These are phyloP conservation scores for Coniochaeta prunicola DNA, from an alignment of 2,329 filamentous ascomycete genomes.

Conservation along the genomic window DNA sequence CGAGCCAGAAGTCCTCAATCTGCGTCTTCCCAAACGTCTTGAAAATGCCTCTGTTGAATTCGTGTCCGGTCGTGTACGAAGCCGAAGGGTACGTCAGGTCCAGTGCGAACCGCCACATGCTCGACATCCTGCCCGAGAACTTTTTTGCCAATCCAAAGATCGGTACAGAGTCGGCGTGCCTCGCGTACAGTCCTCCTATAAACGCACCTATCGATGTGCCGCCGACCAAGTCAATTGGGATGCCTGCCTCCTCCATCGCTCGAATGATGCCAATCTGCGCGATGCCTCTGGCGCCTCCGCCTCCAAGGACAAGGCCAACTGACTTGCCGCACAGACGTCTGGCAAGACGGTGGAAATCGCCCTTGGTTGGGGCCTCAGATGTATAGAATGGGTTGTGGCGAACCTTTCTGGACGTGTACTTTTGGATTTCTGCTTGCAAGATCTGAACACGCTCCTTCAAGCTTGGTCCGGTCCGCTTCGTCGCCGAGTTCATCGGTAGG, in stretches of 20 bases:
- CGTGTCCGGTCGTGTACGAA: conserved; percentile 95
- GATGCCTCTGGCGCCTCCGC: conserved; percentile 86
- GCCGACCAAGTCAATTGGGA: conserved; percentile 91
- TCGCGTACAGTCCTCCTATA: conserved; percentile 89
- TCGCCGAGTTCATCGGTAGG: conserved; percentile 67
- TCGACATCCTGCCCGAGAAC: conserved; percentile 96
- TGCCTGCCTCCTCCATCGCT: conserved; percentile 90
- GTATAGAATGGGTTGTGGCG: conserved; percentile 84
- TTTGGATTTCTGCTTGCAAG: conserved; percentile 93
- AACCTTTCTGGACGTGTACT: conserved; percentile 92
- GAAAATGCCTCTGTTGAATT: conserved; percentile 98
- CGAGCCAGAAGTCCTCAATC: conserved; percentile 98
- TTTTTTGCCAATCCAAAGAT: conserved; percentile 97
- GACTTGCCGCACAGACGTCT: conserved; percentile 88
- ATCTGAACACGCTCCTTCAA: conserved; percentile 92
- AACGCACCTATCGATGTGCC: conserved; percentile 96
- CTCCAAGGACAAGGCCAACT: conserved; percentile 87
- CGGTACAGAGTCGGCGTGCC: conserved; percentile 92
- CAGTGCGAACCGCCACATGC: conserved; percentile 96
- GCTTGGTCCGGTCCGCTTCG: conserved; percentile 73
- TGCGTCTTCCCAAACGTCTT: conserved; percentile 96
- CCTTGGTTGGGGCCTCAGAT: conserved; percentile 86
- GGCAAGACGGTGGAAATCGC: conserved; percentile 91
- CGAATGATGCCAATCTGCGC: conserved; percentile 90
- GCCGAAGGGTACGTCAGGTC: conserved; percentile 94